A percentile compares a stretch with the other conserved stretches of the same genome.
These are phyloP conservation scores for Protomyces arabidopsidicola DNA, from an alignment of 1,139 yeast species.

Conservation along the genomic window DNA sequence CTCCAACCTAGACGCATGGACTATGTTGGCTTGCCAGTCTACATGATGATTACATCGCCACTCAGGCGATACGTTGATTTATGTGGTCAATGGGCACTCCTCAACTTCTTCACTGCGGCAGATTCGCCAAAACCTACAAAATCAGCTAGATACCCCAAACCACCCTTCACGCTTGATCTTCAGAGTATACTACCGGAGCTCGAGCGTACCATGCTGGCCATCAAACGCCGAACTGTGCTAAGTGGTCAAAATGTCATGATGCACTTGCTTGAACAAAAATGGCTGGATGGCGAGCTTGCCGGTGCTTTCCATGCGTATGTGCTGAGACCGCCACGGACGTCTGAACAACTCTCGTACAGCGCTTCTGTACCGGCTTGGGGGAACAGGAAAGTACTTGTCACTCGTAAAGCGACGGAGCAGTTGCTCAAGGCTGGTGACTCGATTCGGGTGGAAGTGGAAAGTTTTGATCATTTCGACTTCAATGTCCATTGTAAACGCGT, in stretches of 20 bases:
- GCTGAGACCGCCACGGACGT: background rate
- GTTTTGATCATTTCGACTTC: background rate
- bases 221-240: background rate
- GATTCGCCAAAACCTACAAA: background rate
- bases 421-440: background rate
- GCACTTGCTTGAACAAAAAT: background rate
- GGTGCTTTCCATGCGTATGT: background rate
- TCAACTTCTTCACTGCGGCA: background rate
- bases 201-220: background rate
- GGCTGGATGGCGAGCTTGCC: background rate
- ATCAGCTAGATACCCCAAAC: background rate
- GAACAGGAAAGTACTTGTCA: background rate
- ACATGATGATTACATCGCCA: slow-evolving; percentile 84
- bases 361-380: background rate
- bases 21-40: slow-evolving; percentile 40
- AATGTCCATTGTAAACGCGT: background rate
- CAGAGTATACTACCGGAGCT: background rate
- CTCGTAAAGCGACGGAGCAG: background rate
- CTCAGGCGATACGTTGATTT: slow-evolving; percentile 80
- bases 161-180: background rate
- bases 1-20: slow-evolving; percentile 7
- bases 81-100: slow-evolving; percentile 57
- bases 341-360: background rate
- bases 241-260: background rate
- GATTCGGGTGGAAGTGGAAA: background rate